These are phyloP conservation scores for Bauhinia variegata DNA, from an alignment of 306 rosid species.

Conservation along the genomic window DNA sequence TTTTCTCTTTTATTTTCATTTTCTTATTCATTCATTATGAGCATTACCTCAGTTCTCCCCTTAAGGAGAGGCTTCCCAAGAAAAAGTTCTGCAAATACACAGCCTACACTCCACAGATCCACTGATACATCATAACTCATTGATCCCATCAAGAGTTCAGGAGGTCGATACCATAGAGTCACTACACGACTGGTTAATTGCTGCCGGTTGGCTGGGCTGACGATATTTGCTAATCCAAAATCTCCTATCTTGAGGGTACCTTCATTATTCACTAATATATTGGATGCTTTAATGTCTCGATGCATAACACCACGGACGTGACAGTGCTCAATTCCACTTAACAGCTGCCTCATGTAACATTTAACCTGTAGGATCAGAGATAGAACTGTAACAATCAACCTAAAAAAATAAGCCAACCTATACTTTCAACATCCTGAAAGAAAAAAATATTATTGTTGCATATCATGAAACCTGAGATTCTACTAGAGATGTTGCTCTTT, in stretches of 20 bases:
- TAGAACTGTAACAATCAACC: constrained; percentile 1
- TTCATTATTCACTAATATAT: constrained; percentile 83
- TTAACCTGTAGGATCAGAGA: constrained; percentile 56
- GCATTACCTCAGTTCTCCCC: constrained; percentile 94
- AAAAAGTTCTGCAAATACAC: constrained; percentile 89
- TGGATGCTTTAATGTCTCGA: constrained; percentile 87
- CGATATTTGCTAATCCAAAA: constrained; percentile 89
- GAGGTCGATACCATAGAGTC: constrained; percentile 98
- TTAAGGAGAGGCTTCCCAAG: constrained; percentile 82
- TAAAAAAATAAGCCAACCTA: constrained; percentile 13
- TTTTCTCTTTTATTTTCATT: constrained; percentile 27
- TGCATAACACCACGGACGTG: constrained; percentile 92
- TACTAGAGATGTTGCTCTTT: not conserved
- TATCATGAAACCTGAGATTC: not conserved
- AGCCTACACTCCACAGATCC: constrained; percentile 97
- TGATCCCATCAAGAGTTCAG: constrained; percentile 95
- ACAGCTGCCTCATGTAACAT: constrained; percentile 93
- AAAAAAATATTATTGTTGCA: not conserved
- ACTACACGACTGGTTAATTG: constrained; percentile 89
- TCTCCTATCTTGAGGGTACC: constrained; percentile 89
- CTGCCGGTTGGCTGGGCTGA: constrained; percentile 59
- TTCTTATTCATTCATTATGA: too few species aligned
- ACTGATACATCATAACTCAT: constrained; percentile 82
- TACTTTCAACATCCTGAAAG: not conserved
- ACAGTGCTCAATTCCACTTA: constrained; percentile 96